Conservation (phyloP, 495 filamentous ascomycete genomes). For the Monascus purpureus region DNA sequence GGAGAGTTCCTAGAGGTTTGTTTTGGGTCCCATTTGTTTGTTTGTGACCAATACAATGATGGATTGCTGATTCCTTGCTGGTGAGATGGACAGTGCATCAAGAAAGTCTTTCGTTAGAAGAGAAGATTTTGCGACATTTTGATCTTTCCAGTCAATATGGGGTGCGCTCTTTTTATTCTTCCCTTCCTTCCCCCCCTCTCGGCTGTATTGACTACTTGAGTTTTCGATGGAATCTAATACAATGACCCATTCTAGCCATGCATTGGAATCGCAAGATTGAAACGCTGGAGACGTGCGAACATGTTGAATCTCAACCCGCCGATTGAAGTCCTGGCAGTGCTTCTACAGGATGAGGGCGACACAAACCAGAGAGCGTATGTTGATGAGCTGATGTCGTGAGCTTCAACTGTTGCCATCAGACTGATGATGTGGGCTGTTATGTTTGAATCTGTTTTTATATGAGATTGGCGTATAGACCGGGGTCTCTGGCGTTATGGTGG, state of each 20-base stretch:
- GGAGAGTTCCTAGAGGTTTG: slow-evolving; percentile 37
- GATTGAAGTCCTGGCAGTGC: slow-evolving; percentile 77
- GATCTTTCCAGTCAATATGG: slow-evolving; percentile 83
- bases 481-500: neutral
- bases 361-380: slow-evolving; percentile 53
- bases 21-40: slow-evolving; percentile 1
- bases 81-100: slow-evolving; percentile 46
- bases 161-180: slow-evolving; percentile 38
- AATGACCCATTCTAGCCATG: slow-evolving; percentile 55
- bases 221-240: neutral
- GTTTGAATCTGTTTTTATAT: neutral
- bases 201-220: neutral
- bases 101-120: slow-evolving; percentile 49
- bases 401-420: neutral
- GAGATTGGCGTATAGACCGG: neutral
- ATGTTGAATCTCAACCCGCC: slow-evolving; percentile 69
- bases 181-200: neutral
- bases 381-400: slow-evolving; percentile 56
- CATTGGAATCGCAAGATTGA: slow-evolving; percentile 66
- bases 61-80: no score
- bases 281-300: slow-evolving; percentile 81
- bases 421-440: neutral
- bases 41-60: no score
- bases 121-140: slow-evolving; percentile 80
- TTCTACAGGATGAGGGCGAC: slow-evolving; percentile 51